phyloP scores from a whole-genome alignment of 768 basidiomycete genomes.

The Suillus ampliporus region DNA sequence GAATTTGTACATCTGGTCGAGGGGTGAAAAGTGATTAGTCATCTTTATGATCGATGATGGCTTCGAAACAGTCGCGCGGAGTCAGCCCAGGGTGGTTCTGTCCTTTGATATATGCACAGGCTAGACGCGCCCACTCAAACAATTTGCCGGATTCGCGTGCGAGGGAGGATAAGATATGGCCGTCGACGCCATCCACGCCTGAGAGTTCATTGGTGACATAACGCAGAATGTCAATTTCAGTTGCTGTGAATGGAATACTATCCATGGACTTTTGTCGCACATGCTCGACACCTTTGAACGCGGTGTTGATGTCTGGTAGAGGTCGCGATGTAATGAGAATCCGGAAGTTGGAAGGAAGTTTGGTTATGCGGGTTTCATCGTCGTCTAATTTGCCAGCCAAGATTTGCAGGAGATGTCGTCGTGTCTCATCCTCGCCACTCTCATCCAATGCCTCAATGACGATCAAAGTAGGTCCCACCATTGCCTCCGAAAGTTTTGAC shows the following conservation, averaged over 20 bases:
- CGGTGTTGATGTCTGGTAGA: background rate
- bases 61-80: background rate
- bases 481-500: slow-evolving; percentile 11
- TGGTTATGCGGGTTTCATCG: slow-evolving; percentile 8
- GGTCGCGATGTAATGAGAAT: slow-evolving; percentile 11
- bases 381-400: slow-evolving; percentile 30
- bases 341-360: slow-evolving; percentile 12
- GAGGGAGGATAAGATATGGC: background rate
- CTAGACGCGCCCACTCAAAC: slow-evolving; percentile 10
- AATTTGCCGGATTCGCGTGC: background rate
- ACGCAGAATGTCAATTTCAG: background rate
- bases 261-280: background rate
- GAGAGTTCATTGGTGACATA: background rate
- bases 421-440: slow-evolving; percentile 13
- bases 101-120: slow-evolving; percentile 11
- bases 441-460: slow-evolving; percentile 31
- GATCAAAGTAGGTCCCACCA: slow-evolving; percentile 25
- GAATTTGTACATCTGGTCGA: slow-evolving; percentile 3
- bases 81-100: background rate
- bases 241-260: background rate
- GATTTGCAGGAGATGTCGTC: slow-evolving; percentile 18
- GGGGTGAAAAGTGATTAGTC: background rate
- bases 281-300: background rate
- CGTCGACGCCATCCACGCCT: background rate
- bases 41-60: background rate